Evolutionary conservation across 257 asterid species (phyloP).

Genomic region (Forsythia viridissima): DNA sequence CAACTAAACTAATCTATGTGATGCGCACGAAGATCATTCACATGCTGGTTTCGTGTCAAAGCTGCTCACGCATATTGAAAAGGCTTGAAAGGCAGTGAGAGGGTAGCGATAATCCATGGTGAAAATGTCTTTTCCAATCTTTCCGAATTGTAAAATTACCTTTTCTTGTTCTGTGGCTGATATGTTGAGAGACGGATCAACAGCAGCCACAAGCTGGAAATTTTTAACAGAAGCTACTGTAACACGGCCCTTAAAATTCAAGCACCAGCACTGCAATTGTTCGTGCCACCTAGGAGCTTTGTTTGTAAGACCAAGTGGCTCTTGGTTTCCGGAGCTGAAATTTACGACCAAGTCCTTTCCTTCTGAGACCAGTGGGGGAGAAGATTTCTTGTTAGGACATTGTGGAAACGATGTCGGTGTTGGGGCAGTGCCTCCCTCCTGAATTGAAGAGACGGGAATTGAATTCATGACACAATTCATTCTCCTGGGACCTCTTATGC

Average conservation of each 20-base stretch:
- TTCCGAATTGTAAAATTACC: slow-evolving; percentile 86
- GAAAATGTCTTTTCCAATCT: slow-evolving; percentile 90
- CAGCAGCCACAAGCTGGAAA: slow-evolving; percentile 86
- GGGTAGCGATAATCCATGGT: slow-evolving; percentile 94
- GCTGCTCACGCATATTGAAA: slow-evolving; percentile 95
- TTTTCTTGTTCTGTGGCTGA: slow-evolving; percentile 75
- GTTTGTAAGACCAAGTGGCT: slow-evolving; percentile 69
- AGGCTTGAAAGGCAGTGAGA: slow-evolving; percentile 90
- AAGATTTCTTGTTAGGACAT: slow-evolving; percentile 36
- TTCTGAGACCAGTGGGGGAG: slow-evolving; percentile 22
- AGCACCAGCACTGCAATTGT: slow-evolving; percentile 92
- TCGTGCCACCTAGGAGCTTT: slow-evolving; percentile 96
- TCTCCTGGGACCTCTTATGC: slow-evolving; percentile 93
- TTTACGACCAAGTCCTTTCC: slow-evolving; percentile 35
- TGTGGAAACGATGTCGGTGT: slow-evolving; percentile 65
- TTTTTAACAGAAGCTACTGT: slow-evolving; percentile 93
- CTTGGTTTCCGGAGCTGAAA: slow-evolving; percentile 34
- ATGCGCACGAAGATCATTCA: slow-evolving; percentile 45
- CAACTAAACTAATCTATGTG: too few species aligned
- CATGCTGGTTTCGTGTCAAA: slow-evolving; percentile 90
- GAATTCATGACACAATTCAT: slow-evolving; percentile 79
- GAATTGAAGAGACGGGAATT: slow-evolving; percentile 72
- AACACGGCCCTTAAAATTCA: slow-evolving; percentile 89
- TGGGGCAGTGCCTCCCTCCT: slow-evolving; percentile 86
- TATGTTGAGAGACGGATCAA: slow-evolving; percentile 53